Conservation (phyloP, 257 asterid species). For the Rauvolfia tetraphylla region DNA sequence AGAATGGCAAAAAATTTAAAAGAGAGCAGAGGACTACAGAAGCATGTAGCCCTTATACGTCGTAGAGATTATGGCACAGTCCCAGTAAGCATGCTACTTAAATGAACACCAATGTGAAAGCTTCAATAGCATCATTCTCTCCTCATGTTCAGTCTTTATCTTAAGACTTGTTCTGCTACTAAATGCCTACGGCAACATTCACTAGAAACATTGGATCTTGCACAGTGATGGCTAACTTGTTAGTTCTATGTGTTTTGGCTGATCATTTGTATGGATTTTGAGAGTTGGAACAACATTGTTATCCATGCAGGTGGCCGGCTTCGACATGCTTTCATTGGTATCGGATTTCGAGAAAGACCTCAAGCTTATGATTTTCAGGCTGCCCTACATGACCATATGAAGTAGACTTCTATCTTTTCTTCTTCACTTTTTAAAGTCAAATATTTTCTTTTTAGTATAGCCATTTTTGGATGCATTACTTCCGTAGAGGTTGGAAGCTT, state of each 20-base stretch:
- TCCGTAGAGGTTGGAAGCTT: not conserved
- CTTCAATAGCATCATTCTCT: not conserved
- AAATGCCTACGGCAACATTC: not conserved
- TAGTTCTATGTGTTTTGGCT: not conserved
- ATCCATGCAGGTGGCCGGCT: conserved; percentile 67
- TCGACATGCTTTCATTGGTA: conserved; percentile 97
- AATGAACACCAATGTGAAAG: not conserved
- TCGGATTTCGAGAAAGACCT: conserved; percentile 98
- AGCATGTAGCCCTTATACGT: not conserved
- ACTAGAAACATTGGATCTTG: not conserved
- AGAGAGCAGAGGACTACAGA: not conserved
- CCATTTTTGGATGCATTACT: not conserved
- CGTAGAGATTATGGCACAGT: not conserved
- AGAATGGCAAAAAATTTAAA: not conserved
- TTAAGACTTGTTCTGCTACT: not conserved
- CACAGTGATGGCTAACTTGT: not conserved
- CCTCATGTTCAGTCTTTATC: not conserved
- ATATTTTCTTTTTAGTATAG: not conserved
- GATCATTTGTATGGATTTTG: not conserved
- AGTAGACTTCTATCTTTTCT: conserved; percentile 41
- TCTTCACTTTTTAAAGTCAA: not conserved
- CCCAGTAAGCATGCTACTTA: not conserved
- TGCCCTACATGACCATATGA: conserved; percentile 97
- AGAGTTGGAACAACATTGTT: not conserved
- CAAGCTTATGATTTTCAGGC: conserved; percentile 99